phyloP scores from a whole-genome alignment of 2,329 filamentous ascomycete species.

The Diaporthe citri region DNA sequence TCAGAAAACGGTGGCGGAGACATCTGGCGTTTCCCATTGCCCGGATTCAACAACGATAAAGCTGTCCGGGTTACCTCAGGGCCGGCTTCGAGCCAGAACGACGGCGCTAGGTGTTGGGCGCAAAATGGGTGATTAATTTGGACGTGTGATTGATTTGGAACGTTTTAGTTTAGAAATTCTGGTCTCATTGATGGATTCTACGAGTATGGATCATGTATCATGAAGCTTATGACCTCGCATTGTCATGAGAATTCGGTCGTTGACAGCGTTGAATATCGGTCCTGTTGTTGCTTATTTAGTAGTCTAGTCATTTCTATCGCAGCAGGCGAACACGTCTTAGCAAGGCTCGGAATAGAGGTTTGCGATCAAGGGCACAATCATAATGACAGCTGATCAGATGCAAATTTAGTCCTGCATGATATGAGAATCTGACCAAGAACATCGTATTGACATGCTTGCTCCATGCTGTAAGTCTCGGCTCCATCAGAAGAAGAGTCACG shows the following conservation, averaged over 20 bases:
- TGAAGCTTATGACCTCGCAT: slow-evolving; percentile 17
- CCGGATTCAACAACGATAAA: background rate
- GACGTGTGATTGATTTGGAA: background rate
- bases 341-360: background rate
- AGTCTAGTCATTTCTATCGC: background rate
- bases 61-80: background rate
- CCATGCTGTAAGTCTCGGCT: no score
- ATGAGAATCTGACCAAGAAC: no score
- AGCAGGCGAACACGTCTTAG: background rate
- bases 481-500: no score
- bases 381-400: background rate
- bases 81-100: background rate
- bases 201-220: background rate
- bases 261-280: background rate
- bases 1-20: background rate
- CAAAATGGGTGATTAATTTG: background rate
- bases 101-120: slow-evolving; percentile 23
- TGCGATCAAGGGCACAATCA: background rate
- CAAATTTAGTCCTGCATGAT: no score
- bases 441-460: no score
- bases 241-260: background rate
- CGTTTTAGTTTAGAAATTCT: background rate
- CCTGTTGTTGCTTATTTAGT: background rate
- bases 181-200: background rate
- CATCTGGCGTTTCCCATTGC: slow-evolving; percentile 17